A percentile compares a stretch with the other conserved stretches of the same genome.
Conservation (phyloP, 352 stramenopile species). For the Aphanomyces stellatus region DNA sequence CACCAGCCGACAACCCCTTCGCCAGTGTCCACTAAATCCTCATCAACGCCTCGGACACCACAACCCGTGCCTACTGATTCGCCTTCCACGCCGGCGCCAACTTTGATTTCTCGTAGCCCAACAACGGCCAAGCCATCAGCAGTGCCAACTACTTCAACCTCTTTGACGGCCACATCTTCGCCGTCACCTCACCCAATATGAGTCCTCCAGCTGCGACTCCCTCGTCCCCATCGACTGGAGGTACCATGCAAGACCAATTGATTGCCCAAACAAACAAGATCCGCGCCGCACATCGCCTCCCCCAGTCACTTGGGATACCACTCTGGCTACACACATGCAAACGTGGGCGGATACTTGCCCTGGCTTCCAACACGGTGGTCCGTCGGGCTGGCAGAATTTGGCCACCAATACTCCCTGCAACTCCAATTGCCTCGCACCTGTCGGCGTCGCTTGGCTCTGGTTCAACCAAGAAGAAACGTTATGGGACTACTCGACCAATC, state of each 20-base stretch:
- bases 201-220: not conserved
- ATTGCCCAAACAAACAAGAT: conserved; percentile 1
- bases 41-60: too few relatives aligned
- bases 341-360: not conserved
- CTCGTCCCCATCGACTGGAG: not conserved
- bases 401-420: not conserved
- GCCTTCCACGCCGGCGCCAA: too few relatives aligned
- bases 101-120: too few relatives aligned
- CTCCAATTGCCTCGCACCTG: not conserved
- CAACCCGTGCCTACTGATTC: too few relatives aligned
- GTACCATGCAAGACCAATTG: not conserved
- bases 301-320: not conserved
- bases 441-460: not conserved
- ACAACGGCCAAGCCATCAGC: not conserved
- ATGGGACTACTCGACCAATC: not conserved
- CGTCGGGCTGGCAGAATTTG: not conserved
- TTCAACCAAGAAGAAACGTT: not conserved
- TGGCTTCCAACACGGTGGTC: not conserved
- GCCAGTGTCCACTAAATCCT: too few relatives aligned
- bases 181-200: too few relatives aligned
- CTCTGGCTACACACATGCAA: not conserved
- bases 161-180: not conserved
- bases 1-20: too few relatives aligned
- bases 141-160: not conserved
- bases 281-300: not conserved